Evolutionary conservation across 257 asterid genomes (phyloP).

Genomic region (Gentiana macrophylla): DNA sequence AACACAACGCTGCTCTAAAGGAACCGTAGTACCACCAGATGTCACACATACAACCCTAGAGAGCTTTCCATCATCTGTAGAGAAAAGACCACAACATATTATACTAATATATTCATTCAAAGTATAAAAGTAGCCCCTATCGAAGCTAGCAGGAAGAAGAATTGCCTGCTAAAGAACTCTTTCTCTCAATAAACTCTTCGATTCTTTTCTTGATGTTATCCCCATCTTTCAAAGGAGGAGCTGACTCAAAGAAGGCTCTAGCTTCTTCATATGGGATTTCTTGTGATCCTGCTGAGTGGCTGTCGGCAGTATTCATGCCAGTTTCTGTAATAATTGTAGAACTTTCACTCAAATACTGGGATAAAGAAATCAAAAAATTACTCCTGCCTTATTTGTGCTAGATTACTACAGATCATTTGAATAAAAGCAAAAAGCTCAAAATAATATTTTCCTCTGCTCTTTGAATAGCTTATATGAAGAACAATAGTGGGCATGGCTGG

Average conservation of each 20-base stretch:
- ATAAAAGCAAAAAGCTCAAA: too few relatives aligned
- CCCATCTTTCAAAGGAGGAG: conserved; percentile 69
- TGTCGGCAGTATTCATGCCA: conserved; percentile 29
- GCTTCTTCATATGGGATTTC: conserved; percentile 38
- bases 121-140: background rate
- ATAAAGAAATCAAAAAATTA: background rate
- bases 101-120: background rate
- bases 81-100: conserved; percentile 3
- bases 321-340: too few relatives aligned
- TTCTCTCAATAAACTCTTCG: conserved; percentile 35
- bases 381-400: too few relatives aligned
- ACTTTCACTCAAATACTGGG: too few relatives aligned
- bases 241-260: conserved; percentile 66
- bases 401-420: too few relatives aligned
- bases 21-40: conserved; percentile 97
- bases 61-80: conserved; percentile 31
- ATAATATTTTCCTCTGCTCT: too few relatives aligned
- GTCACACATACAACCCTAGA: conserved; percentile 76
- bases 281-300: conserved; percentile 11
- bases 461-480: too few relatives aligned
- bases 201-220: conserved; percentile 37
- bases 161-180: conserved; percentile 37
- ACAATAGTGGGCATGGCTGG: conserved; percentile 4
- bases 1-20: conserved; percentile 85
- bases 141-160: background rate